A percentile compares a stretch with the other conserved stretches of the same genome.
phyloP scores from a whole-genome alignment of 2,329 filamentous ascomycete species.

The Fusarium udum region DNA sequence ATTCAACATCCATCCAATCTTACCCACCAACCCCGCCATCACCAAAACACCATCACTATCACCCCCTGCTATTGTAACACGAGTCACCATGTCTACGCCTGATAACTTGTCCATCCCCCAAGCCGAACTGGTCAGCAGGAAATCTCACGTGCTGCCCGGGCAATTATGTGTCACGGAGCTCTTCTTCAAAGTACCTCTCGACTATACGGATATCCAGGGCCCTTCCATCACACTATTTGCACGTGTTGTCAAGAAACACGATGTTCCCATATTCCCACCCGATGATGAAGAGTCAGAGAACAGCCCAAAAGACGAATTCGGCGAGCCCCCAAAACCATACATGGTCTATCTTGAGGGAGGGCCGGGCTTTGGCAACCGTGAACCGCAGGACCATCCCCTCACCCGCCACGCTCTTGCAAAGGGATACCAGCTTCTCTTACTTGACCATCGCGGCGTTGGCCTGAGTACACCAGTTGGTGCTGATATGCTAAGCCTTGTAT shows the following conservation, averaged over 20 bases:
- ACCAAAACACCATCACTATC: conserved; percentile 10
- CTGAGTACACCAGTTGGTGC: conserved; percentile 83
- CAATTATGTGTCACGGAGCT: conserved; percentile 81
- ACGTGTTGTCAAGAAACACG: conserved; percentile 74
- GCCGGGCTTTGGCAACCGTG: conserved; percentile 79
- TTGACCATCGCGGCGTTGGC: conserved; percentile 94
- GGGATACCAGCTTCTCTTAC: conserved; percentile 84
- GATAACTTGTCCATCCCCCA: conserved; percentile 44
- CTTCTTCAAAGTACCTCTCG: conserved; percentile 86
- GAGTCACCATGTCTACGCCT: conserved; percentile 18
- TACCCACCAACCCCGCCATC: conserved; percentile 26
- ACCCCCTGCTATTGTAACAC: background rate
- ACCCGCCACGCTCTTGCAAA: conserved; percentile 77
- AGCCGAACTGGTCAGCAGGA: conserved; percentile 54
- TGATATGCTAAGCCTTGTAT: conserved; percentile 66
- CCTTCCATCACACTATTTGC: conserved; percentile 80
- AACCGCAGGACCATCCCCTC: conserved; percentile 78
- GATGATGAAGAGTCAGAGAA: conserved; percentile 41
- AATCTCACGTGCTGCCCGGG: conserved; percentile 61
- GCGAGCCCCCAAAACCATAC: conserved; percentile 59
- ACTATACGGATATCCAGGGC: conserved; percentile 71
- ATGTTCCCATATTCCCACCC: conserved; percentile 65
- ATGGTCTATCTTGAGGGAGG: conserved; percentile 86
- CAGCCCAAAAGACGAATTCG: conserved; percentile 18
- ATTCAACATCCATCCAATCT: background rate